Base-by-base conservation (phyloP, 139 green algal genomes). In the Tetradesmus obliquus region DNA sequence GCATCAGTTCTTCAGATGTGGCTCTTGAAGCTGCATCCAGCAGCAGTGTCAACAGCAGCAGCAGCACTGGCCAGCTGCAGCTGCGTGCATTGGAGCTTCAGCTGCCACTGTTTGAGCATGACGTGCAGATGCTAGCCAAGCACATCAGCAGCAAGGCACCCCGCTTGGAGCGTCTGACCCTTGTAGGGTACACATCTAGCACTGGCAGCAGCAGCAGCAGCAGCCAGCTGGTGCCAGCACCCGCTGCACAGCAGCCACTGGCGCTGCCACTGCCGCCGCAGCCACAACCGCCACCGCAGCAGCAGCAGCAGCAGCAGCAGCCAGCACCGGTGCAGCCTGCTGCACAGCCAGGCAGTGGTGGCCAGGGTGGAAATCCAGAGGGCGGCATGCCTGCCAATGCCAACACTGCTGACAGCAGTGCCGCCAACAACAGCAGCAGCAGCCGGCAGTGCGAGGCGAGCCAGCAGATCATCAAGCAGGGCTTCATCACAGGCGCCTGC, bases 401-500 rank as follows among this genome's bases (percentile, higher is more conserved):
- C 54, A 69, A 24, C n/a, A 13, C 19, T 45, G 82, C 17, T 66
- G 54, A 69, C 24, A 15, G 5, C 32, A 83, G 7, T 10, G 2
- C 76, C 15, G 79, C 45, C 8, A 8, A 13, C 79, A 84, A 2
- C 79, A 84, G 45, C 10, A 3, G 8, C 45, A 24, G 45, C 66
- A 76, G 15, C 66, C 20, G 79, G 45, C 79, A 84, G 79, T 45
- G 15, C 1, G 79, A 55, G n/a, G 66, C 8, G 17, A 76, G 66
- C 66, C 66, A 58, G 79, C 32, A 55, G 9, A 55, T 22, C 79
- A n/a, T 84, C 32, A 3, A 15, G 82, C 82, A 87, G 12, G 82
- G 82, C 82, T 87, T 87, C 7, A 87, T 87, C 17, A 87, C 82
- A 51, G 82, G 82, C 55, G 22, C 54, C 55, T 71, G 19, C 19